phyloP scores from a whole-genome alignment of 306 rosid species.

The Begonia loranthoides region DNA sequence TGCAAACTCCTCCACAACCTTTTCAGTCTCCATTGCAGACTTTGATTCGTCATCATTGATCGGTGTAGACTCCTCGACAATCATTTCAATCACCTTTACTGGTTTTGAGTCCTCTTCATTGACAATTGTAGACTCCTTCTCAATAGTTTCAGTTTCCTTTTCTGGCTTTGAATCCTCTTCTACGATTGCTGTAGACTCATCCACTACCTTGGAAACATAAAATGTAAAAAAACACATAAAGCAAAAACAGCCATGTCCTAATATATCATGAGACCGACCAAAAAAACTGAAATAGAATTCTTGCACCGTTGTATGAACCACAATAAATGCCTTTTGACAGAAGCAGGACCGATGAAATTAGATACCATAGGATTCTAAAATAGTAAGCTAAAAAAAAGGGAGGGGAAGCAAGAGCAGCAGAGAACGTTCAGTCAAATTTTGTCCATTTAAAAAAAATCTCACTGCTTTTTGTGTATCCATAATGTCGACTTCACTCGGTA shows the following conservation, averaged over 20 bases:
- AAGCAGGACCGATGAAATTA: no score
- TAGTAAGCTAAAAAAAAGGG: background rate
- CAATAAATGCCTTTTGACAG: no score
- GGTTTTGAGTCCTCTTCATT: conserved; percentile 14
- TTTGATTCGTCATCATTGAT: conserved; percentile 3
- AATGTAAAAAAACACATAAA: background rate
- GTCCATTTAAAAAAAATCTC: conserved; percentile 12
- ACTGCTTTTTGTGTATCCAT: conserved; percentile 26
- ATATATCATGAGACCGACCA: background rate
- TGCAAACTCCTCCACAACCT: conserved; percentile 14
- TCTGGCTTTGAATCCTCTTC: conserved; percentile 10
- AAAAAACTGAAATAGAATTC: background rate
- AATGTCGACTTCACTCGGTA: conserved; percentile 10
- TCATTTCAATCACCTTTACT: background rate
- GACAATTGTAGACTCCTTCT: conserved; percentile 14
- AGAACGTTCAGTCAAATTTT: background rate
- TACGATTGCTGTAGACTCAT: conserved; percentile 10
- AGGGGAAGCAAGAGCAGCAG: no score
- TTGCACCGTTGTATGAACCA: background rate
- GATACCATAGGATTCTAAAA: no score
- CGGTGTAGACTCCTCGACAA: conserved; percentile 13
- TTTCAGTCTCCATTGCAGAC: background rate
- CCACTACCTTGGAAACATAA: background rate
- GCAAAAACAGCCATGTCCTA: background rate
- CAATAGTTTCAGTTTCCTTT: conserved; percentile 15